Evolutionary conservation across 495 filamentous ascomycete species (phyloP).

Genomic region (Penicillium paradoxum): DNA sequence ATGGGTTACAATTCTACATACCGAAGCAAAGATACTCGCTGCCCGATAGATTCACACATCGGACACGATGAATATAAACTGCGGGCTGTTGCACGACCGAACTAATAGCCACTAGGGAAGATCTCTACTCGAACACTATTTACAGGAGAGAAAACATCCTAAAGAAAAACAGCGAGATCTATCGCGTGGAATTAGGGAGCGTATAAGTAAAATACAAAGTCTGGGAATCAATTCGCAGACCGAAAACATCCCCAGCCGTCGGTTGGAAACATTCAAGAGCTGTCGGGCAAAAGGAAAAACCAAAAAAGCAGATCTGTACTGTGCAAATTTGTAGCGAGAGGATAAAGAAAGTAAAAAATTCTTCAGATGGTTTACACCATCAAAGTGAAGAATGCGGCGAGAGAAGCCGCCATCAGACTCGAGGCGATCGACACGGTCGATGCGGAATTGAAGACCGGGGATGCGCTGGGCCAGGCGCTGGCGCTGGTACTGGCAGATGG

Average conservation of each 20-base stretch:
- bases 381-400: constrained; percentile 17
- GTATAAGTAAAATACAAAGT: constrained; percentile 6
- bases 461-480: constrained; percentile 2
- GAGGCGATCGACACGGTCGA: constrained; percentile 13
- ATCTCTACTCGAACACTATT: too few species aligned
- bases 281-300: background rate
- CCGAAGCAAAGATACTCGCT: too few species aligned
- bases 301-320: background rate
- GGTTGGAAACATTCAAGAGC: background rate
- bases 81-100: too few species aligned
- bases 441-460: constrained; percentile 20
- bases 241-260: too few species aligned
- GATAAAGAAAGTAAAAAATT: background rate
- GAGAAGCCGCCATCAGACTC: constrained; percentile 15
- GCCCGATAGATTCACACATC: too few species aligned
- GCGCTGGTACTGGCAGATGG: constrained; percentile 10
- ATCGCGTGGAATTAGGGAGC: constrained; percentile 7
- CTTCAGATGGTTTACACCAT: constrained; percentile 10
- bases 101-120: too few species aligned
- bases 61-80: too few species aligned
- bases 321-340: background rate
- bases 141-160: too few species aligned
- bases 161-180: background rate
- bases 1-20: too few species aligned
- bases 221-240: constrained; percentile 2